Evolutionary conservation across 2,329 filamentous ascomycete genomes (phyloP), one percentile per base, ranked within the genome.

Genomic region (Colletotrichum sp.): DNA sequence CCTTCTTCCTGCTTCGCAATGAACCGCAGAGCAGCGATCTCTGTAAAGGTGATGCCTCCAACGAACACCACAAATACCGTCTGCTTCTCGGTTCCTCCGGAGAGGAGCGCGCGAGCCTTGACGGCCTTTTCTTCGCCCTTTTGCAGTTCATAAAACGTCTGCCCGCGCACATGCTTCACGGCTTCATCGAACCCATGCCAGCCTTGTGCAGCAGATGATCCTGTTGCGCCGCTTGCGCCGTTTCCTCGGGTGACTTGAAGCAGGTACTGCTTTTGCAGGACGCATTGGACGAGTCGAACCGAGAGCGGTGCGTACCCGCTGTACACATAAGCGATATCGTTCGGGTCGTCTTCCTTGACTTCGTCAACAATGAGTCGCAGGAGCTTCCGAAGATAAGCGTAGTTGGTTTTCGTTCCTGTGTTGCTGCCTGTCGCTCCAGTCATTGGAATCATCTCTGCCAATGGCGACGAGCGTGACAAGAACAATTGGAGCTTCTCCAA

Each of bases 241-340:
- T 90, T 90, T 34, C 94, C 94, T 79, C 92, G 93, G 69, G 92
- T 93, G 13, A 96, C 90, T 6, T 91, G 92, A 72, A 93, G 88
- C 34, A 99, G 88, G 79, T 96, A 95, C 72, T 95, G 92, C 84
- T 99, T 99, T 84, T 99, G 96, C 64, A 99, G 86, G 66, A 99
- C 91, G 82, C 95, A 97, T 84, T 99, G 98, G 8, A 99, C 94
- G 6, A 99, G 91, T 18, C 97, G 93, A 70, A 99, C 92, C 60
- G 95, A 98, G 15, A 99, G 90, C 0, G 97, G 98, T 6, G 98
- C 97, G 82, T 99, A 99, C 69, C 97, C 98, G 78, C 95, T 98
- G 86, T 99, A 99, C 13, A 98, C 96, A 81, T 99, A 99, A n/a
- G 96, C 94, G 77, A 99, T 94, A 80, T 99, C 97, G 81, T 97